Evolutionary conservation across 345 rosid genomes (phyloP).

Genomic region (Syzygium aqueum): DNA sequence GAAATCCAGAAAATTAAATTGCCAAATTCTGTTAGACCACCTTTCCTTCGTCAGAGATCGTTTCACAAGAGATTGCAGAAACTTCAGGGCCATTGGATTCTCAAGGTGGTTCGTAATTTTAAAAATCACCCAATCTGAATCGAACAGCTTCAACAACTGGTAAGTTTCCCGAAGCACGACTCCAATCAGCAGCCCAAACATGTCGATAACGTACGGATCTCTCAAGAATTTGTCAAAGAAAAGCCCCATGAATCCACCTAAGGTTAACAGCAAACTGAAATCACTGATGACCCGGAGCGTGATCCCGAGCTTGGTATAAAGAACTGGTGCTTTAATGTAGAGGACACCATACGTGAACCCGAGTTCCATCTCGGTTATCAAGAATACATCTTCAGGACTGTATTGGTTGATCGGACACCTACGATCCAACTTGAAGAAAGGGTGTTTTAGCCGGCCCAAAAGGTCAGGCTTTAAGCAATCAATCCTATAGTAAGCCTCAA

Average conservation of each 20-base stretch:
- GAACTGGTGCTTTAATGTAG: neutral
- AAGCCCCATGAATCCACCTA: neutral
- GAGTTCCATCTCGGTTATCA: neutral
- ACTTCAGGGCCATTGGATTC: neutral
- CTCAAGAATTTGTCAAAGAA: neutral
- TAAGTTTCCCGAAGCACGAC: neutral
- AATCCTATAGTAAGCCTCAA: neutral
- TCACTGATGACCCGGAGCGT: neutral
- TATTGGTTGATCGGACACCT: neutral
- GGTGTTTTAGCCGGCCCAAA: neutral
- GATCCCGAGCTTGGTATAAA: neutral
- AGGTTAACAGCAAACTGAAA: neutral
- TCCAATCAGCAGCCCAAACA: neutral
- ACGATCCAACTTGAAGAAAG: neutral
- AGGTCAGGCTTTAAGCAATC: slow-evolving; percentile 2
- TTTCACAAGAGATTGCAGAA: neutral
- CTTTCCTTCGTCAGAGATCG: neutral
- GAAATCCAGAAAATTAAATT: neutral
- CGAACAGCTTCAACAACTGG: neutral
- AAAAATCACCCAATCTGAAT: neutral
- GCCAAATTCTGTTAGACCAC: neutral
- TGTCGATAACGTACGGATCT: neutral
- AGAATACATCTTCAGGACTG: neutral
- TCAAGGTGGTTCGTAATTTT: neutral
- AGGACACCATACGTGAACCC: slow-evolving; percentile 9